Evolutionary conservation across 768 basidiomycete genomes (phyloP), one percentile per base, ranked within the genome.

Genomic region (Rhizopogon rudus): DNA sequence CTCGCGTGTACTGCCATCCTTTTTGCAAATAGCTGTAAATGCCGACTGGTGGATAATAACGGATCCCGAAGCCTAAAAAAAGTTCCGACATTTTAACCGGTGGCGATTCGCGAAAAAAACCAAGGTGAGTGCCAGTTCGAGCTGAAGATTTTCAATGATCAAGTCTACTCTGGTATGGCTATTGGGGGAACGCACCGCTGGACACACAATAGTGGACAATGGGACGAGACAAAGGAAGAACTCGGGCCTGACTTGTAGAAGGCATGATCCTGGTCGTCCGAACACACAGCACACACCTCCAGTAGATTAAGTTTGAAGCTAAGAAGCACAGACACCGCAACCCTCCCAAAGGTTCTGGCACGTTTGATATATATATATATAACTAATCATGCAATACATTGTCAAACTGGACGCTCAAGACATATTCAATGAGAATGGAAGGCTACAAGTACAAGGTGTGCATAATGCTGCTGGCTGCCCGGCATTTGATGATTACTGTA

Each of bases 401-500:
- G 50, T 57, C 39, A 54, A 58, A 40, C 54, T 60, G 35, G 59
- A 63, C 52, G 8, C 54, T 28, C 22, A 56, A 54, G 40, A 51
- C 52, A 44, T 48, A 46, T 48, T 39, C 53, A 29, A 54, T 28
- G 28, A 43, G 44, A 12, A 61, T 57, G 51, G 20, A 63, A 40
- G 61, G 58, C n/a, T 39, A 17, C 53, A 46, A 53, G 25, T 55
- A 58, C 53, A 55, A 63, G 53, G 61, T 59, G 12, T 6, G 25
- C 16, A 10, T 6, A 25, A 9, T 10, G 37, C 12, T 40, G 6
- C 9, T 46, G 17, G 7, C 13, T 10, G 12, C 12, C 6, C 7
- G 44, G 16, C 20, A 9, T 7, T 28, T 20, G 37, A 25, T 28
- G 39, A 16, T 40, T 10, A 33, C 31, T 10, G 8, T 2, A 33